A percentile compares a stretch with the other conserved stretches of the same genome.
These are phyloP conservation scores for Paraphaeosphaeria sporulosa DNA, from an alignment of 2,329 filamentous ascomycete genomes.

Conservation along the genomic window DNA sequence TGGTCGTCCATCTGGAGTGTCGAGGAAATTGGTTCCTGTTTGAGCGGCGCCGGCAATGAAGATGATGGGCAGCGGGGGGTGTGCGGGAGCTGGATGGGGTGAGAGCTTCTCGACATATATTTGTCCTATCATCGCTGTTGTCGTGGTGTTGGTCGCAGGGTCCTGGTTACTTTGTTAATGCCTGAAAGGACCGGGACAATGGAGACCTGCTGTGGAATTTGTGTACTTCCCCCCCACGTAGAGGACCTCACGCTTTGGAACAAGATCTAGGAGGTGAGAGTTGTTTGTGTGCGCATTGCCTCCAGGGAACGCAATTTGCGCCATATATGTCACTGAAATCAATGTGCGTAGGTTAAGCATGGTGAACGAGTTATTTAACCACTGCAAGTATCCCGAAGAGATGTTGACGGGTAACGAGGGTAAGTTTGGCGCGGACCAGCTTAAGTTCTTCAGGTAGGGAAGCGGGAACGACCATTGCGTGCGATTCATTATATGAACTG, in stretches of 20 bases:
- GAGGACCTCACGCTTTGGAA: slow-evolving; percentile 31
- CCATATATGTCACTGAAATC: slow-evolving; percentile 16
- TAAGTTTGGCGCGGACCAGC: neutral
- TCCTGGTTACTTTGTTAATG: slow-evolving; percentile 14
- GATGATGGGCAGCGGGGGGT: slow-evolving; percentile 31
- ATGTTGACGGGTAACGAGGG: slow-evolving; percentile 4
- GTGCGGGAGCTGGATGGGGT: slow-evolving; percentile 13
- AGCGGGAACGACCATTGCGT: neutral
- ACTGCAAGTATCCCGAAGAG: slow-evolving; percentile 4
- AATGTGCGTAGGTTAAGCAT: slow-evolving; percentile 21
- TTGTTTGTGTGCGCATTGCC: slow-evolving; percentile 19
- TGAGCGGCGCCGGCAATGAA: slow-evolving; percentile 40
- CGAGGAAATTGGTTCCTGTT: slow-evolving; percentile 45
- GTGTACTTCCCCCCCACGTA: slow-evolving; percentile 36
- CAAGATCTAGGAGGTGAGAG: slow-evolving; percentile 17
- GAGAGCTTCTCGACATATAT: slow-evolving; percentile 42
- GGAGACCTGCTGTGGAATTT: slow-evolving; percentile 22
- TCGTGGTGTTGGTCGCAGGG: slow-evolving; percentile 7
- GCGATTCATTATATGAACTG: neutral
- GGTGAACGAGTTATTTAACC: slow-evolving; percentile 8
- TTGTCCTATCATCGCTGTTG: slow-evolving; percentile 26
- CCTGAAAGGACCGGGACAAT: slow-evolving; percentile 1
- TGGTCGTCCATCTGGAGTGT: slow-evolving; percentile 58
- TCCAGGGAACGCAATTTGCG: slow-evolving; percentile 17
- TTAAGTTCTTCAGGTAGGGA: neutral